Conservation (phyloP, 148 eudicot genomes). For the Chenopodium quinoa region DNA sequence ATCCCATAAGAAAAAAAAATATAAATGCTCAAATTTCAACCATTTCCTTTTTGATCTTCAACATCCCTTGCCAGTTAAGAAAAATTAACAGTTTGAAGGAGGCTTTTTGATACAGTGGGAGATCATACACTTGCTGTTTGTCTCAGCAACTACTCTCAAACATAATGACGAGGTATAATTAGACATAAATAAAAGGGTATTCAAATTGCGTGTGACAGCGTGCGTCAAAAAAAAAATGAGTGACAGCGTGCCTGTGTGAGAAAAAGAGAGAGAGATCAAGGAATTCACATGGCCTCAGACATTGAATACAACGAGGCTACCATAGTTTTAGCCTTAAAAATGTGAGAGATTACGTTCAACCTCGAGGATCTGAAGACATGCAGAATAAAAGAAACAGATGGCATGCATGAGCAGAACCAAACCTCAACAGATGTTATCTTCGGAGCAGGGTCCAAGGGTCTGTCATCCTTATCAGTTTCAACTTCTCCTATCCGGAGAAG, state of each 20-base stretch:
- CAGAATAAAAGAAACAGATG: constrained; percentile 15
- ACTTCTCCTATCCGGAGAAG: constrained; percentile 79
- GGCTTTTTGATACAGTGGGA: background rate
- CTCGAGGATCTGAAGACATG: constrained; percentile 3
- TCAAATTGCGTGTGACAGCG: background rate
- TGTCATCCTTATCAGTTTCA: constrained; percentile 79
- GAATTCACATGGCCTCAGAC: background rate
- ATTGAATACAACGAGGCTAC: background rate
- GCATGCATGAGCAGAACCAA: background rate
- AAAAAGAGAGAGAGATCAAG: background rate
- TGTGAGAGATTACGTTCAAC: background rate
- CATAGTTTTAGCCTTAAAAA: background rate
- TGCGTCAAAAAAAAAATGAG: background rate
- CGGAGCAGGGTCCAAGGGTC: constrained; percentile 85
- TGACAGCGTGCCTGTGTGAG: background rate
- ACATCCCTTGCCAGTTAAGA: background rate
- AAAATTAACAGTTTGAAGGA: background rate
- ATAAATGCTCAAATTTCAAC: background rate
- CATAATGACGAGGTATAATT: background rate
- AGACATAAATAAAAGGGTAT: background rate
- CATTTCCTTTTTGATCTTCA: background rate
- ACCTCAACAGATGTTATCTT: constrained; percentile 83
- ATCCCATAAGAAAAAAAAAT: no score
- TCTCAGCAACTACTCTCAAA: background rate
- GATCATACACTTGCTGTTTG: background rate